These are phyloP conservation scores for Leccinum subtestaceum DNA, from an alignment of 768 basidiomycete species.

Conservation along the genomic window DNA sequence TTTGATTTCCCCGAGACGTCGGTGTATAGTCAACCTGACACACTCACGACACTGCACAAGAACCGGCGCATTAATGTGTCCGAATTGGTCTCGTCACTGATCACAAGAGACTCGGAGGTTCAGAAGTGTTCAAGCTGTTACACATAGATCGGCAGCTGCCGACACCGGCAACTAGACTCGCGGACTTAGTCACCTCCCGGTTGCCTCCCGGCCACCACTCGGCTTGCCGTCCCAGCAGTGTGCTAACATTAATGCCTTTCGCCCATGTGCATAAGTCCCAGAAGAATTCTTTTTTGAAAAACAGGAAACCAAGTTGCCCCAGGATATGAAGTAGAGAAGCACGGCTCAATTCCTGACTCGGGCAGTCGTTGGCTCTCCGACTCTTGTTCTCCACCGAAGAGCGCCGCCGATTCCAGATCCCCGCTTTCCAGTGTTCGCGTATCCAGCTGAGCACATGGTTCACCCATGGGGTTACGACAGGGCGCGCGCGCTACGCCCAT, in stretches of 20 bases:
- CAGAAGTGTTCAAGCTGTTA: neutral
- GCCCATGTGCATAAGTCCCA: neutral
- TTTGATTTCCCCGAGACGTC: neutral
- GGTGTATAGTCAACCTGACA: neutral
- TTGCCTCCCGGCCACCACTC: neutral
- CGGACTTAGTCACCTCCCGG: neutral
- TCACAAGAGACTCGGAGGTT: neutral
- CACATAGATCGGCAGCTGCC: neutral
- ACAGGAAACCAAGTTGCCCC: neutral
- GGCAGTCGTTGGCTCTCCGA: neutral
- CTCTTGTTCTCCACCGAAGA: neutral
- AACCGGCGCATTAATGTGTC: neutral
- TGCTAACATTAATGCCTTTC: neutral
- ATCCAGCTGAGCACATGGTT: neutral
- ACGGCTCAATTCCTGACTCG: neutral
- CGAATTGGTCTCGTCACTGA: neutral
- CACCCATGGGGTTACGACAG: neutral
- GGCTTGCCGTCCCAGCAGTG: neutral
- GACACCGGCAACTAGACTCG: neutral
- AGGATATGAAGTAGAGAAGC: neutral
- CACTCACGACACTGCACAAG: neutral
- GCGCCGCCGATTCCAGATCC: neutral
- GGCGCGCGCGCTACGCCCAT: neutral
- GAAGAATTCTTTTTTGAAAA: too few species aligned
- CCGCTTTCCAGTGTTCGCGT: neutral